Conservation (phyloP, 108 stramenopile species). For the Pseudonitzschia delicatissima region DNA sequence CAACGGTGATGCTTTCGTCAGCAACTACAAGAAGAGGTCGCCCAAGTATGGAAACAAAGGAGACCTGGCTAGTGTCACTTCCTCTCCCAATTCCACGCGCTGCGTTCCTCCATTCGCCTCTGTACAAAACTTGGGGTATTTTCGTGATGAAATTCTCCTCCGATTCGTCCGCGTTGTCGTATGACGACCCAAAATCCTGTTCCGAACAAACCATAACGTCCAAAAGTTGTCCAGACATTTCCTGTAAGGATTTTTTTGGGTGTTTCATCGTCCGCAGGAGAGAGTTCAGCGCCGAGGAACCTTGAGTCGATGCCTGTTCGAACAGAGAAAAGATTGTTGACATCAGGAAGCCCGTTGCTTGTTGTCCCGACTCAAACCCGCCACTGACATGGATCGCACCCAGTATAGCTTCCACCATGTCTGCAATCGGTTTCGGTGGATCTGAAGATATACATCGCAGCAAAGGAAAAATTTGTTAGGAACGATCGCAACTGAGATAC, state of each 20-base stretch:
- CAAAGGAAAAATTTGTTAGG: neutral
- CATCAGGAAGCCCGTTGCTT: slow-evolving; percentile 28
- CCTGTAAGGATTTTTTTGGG: slow-evolving; percentile 43
- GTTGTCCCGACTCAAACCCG: slow-evolving; percentile 38
- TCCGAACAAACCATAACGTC: slow-evolving; percentile 12
- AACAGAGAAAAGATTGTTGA: slow-evolving; percentile 21
- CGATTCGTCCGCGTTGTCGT: neutral
- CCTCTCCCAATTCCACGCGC: neutral
- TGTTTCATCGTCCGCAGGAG: slow-evolving; percentile 25
- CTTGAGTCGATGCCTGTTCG: neutral
- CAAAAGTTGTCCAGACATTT: slow-evolving; percentile 33
- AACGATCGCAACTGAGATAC: neutral
- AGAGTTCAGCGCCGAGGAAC: neutral
- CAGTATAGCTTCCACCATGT: slow-evolving; percentile 60
- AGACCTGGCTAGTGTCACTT: neutral
- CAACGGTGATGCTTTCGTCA: slow-evolving; percentile 2
- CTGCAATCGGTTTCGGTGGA: slow-evolving; percentile 58
- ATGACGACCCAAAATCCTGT: slow-evolving; percentile 9
- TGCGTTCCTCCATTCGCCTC: slow-evolving; percentile 11
- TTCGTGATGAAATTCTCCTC: neutral
- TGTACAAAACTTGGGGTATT: neutral
- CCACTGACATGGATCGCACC: slow-evolving; percentile 51
- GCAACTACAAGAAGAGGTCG: slow-evolving; percentile 6
- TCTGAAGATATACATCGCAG: slow-evolving; percentile 26
- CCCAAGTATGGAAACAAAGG: neutral